Conservation (phyloP, 2,329 filamentous ascomycete species). For the Aspergillus sp. region DNA sequence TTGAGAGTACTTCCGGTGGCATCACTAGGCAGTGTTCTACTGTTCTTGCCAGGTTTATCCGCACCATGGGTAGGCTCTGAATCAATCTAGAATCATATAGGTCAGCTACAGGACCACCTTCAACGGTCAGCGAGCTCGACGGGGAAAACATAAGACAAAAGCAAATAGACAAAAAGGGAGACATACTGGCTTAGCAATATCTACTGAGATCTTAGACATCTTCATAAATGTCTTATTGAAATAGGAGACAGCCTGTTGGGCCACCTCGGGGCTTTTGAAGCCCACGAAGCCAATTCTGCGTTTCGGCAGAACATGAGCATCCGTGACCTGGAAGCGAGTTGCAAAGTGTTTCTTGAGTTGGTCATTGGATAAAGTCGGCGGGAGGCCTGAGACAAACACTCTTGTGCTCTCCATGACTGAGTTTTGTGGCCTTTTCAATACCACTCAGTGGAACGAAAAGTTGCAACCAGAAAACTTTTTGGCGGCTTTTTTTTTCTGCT, state of each 20-base stretch:
- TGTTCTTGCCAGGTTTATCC: slow-evolving; percentile 24
- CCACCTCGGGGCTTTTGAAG: slow-evolving; percentile 80
- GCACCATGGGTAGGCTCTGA: slow-evolving; percentile 26
- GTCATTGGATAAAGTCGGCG: slow-evolving; percentile 78
- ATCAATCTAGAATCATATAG: slow-evolving; percentile 39
- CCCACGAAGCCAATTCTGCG: slow-evolving; percentile 94
- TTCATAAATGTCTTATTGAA: slow-evolving; percentile 95
- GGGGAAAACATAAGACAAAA: slow-evolving; percentile 18
- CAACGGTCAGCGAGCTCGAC: slow-evolving; percentile 37
- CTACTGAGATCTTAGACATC: slow-evolving; percentile 90
- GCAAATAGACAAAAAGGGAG: slow-evolving; percentile 9
- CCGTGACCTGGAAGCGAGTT: slow-evolving; percentile 74
- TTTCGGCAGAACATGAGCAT: slow-evolving; percentile 86
- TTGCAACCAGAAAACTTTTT: slow-evolving; percentile 17
- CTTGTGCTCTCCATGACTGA: slow-evolving; percentile 71
- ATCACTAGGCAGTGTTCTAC: slow-evolving; percentile 20
- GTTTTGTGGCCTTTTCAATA: slow-evolving; percentile 21
- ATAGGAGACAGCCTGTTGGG: slow-evolving; percentile 81
- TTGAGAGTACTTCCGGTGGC: slow-evolving; percentile 35
- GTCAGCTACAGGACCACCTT: slow-evolving; percentile 44
- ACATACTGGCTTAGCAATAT: slow-evolving; percentile 78
- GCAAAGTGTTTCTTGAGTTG: slow-evolving; percentile 90
- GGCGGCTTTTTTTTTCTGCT: slow-evolving; percentile 27
- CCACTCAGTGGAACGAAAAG: slow-evolving; percentile 8
- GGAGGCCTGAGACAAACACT: slow-evolving; percentile 71